A percentile compares a stretch with the other conserved stretches of the same genome.
phyloP scores from a whole-genome alignment of 306 rosid genomes.

The Rosa persica region DNA sequence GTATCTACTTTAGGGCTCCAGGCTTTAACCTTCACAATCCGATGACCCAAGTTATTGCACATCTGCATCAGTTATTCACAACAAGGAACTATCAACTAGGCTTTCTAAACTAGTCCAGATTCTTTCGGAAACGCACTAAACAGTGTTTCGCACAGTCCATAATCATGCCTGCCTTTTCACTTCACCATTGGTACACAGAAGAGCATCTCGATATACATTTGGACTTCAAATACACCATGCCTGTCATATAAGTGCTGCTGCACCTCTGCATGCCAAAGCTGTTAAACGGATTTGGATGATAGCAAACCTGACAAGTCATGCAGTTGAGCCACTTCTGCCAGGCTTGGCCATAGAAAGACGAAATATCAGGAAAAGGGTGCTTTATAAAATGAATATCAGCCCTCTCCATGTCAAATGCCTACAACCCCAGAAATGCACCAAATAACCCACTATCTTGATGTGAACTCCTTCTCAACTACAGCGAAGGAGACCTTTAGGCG shows the following conservation, averaged over 20 bases:
- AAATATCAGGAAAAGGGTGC: neutral
- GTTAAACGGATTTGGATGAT: neutral
- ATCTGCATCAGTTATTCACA: conserved; percentile 12
- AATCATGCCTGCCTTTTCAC: neutral
- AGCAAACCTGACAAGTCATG: conserved; percentile 5
- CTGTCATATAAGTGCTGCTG: neutral
- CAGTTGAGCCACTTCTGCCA: neutral
- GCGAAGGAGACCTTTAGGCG: conserved; percentile 47
- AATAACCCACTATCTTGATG: conserved; percentile 30
- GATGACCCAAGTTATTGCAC: neutral
- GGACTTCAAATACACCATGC: conserved; percentile 8
- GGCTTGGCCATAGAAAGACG: neutral
- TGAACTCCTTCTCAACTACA: conserved; percentile 68
- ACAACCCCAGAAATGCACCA: conserved; percentile 5
- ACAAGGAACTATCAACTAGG: neutral
- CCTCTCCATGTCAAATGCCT: conserved; percentile 16
- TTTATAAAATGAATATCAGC: neutral
- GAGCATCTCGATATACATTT: neutral
- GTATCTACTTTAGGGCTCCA: neutral
- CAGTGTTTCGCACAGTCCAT: neutral
- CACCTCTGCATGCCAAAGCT: conserved; percentile 13
- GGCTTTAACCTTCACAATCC: neutral
- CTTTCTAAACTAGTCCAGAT: neutral
- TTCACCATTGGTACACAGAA: neutral
- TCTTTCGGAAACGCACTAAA: neutral